Base-by-base conservation (phyloP, 2,329 filamentous ascomycete genomes). In the Trichoderma sp. region DNA sequence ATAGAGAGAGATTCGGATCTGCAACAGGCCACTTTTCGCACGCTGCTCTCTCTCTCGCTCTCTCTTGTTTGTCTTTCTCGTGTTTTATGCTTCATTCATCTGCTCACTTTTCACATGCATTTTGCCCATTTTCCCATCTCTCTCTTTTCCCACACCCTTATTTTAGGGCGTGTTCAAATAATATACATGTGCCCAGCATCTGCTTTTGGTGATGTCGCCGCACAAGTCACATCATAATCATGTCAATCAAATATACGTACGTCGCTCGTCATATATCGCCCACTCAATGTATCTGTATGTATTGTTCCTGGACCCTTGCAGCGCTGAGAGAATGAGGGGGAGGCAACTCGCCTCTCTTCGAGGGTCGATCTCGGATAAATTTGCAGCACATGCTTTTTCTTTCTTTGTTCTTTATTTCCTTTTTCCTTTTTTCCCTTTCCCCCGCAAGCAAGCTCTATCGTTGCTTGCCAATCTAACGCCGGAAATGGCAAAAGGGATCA, bases 1-100 rank as follows among this genome's bases (percentile, higher is more conserved):
- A n/a, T 6, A 45, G 7, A 18, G n/a, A 73, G 71, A 73, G 71
- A 73, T 73, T 64, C 60, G 71, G 71, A 73, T 73, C 71, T 73
- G 38, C 41, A 65, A 45, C 63, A 67, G 71, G 60, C 71, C 41
- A 73, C 60, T 73, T 73, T 73, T 65, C 31, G 41, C 41, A n/a
- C 41, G 6, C 2, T 1, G 31, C n/a, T 33, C 21, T 18, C 38
- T 18, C n/a, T n/a, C n/a, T n/a, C n/a, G n/a, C n/a, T n/a, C 21
- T 31, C 16, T 18, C 35, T 35, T 18, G 6, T 5, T 27, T 21
- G 27, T 21, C 71, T 38, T 16, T 38, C 33, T 56, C 50, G 21
- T 24, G 50, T 24, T 56, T 53, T 21, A 53, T 53, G 45, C n/a
- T 5, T n/a, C n/a, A 69, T 38, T n/a, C 38, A 71, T 29, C 33